These are phyloP conservation scores for Passalora sequoiae DNA, from an alignment of 2,329 filamentous ascomycete species.

Conservation along the genomic window DNA sequence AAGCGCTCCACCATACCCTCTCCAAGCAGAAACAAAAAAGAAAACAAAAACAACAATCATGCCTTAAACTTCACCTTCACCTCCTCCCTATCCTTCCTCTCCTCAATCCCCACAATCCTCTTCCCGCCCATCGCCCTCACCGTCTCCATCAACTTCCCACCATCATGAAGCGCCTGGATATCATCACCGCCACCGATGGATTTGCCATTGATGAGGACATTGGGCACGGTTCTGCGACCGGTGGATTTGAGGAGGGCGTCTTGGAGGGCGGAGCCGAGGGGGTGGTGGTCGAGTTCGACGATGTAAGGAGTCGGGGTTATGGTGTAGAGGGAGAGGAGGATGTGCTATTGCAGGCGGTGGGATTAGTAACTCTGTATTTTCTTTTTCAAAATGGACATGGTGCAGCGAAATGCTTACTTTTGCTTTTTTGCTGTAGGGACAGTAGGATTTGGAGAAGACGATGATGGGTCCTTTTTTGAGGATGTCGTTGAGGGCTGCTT, in stretches of 20 bases:
- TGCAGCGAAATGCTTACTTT: too few relatives aligned
- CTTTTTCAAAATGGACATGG: too few relatives aligned
- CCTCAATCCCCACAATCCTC: conserved; percentile 43
- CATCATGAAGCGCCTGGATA: conserved; percentile 59
- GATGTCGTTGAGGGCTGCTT: conserved; percentile 48
- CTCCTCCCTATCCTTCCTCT: conserved; percentile 12
- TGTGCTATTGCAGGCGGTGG: conserved; percentile 35
- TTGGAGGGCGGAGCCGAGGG: conserved; percentile 67
- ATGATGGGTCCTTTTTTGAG: conserved; percentile 41
- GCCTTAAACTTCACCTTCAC: conserved; percentile 21
- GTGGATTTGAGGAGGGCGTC: conserved; percentile 66
- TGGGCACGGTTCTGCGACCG: conserved; percentile 80
- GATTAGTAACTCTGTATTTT: too few relatives aligned
- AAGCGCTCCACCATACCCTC: too few relatives aligned
- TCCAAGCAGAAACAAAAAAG: too few relatives aligned
- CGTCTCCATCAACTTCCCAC: conserved; percentile 63
- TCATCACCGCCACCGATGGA: conserved; percentile 91
- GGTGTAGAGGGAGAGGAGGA: conserved; percentile 77
- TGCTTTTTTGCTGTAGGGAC: conserved; percentile 76
- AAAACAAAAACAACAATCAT: too few relatives aligned
- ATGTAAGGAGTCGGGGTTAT: conserved; percentile 80
- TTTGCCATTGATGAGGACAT: conserved; percentile 79
- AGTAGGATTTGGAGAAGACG: conserved; percentile 94
- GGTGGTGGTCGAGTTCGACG: conserved; percentile 83
- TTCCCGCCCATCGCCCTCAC: conserved; percentile 70